Percentiles rank a stretch among this genome's conserved stretches.
Conservation (phyloP, 768 basidiomycete species). For the Lactarius akahatsu region DNA sequence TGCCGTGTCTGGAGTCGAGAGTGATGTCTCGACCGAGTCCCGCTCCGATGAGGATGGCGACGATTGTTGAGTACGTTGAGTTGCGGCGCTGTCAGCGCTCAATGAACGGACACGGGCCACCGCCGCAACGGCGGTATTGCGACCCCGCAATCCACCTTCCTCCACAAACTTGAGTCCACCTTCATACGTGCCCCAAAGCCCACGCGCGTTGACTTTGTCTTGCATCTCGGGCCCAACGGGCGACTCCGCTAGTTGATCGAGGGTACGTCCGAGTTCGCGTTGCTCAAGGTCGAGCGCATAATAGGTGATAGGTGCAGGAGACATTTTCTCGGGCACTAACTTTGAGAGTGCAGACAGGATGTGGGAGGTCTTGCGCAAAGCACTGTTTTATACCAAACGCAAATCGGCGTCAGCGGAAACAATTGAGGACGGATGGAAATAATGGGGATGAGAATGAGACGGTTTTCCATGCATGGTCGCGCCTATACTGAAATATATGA, state of each 20-base stretch:
- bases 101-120: slow-evolving; percentile 37
- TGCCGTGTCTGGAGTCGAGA: slow-evolving; percentile 49
- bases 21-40: slow-evolving; percentile 34
- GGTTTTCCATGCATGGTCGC: not conserved
- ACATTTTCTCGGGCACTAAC: slow-evolving; percentile 41
- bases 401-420: not conserved
- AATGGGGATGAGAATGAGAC: not conserved
- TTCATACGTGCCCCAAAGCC: slow-evolving; percentile 90
- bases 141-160: slow-evolving; percentile 54
- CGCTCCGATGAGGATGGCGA: slow-evolving; percentile 27
- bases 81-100: slow-evolving; percentile 37
- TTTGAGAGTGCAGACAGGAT: slow-evolving; percentile 71
- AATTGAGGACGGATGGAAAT: slow-evolving; percentile 1
- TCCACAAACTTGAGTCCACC: slow-evolving; percentile 80
- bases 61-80: slow-evolving; percentile 18
- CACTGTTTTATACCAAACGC: slow-evolving; percentile 42
- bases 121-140: slow-evolving; percentile 22
- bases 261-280: slow-evolving; percentile 78
- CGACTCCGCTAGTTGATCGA: slow-evolving; percentile 62
- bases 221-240: slow-evolving; percentile 57
- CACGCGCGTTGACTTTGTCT: slow-evolving; percentile 77
- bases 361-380: slow-evolving; percentile 86
- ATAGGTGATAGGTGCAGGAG: slow-evolving; percentile 63
- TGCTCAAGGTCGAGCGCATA: slow-evolving; percentile 93
- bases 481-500: not conserved